These are phyloP conservation scores for Hypoxylon sp. DNA, from an alignment of 2,329 filamentous ascomycete genomes.

Conservation along the genomic window DNA sequence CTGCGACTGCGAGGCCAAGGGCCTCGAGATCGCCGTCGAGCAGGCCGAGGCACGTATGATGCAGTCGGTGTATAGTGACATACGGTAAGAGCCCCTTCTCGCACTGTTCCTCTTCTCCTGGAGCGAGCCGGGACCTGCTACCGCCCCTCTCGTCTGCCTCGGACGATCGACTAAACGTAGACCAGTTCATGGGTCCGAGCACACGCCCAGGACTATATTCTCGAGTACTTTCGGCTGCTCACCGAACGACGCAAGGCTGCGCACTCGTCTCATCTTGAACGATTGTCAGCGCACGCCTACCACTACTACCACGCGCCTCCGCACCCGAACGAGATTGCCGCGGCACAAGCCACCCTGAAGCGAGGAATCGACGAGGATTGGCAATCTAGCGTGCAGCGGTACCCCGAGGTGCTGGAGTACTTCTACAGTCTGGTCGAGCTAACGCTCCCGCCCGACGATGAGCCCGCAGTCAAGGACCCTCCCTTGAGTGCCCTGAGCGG, in stretches of 20 bases:
- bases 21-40: conserved; percentile 67
- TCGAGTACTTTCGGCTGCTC: conserved; percentile 69
- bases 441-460: conserved; percentile 68
- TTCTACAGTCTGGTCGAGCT: conserved; percentile 77
- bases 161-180: conserved; percentile 31
- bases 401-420: conserved; percentile 83
- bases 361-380: conserved; percentile 81
- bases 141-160: conserved; percentile 4
- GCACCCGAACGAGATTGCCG: conserved; percentile 68
- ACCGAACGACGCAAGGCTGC: conserved; percentile 67
- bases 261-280: conserved; percentile 64
- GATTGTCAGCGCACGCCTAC: conserved; percentile 62
- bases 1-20: conserved; percentile 73
- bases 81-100: conserved; percentile 58
- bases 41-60: conserved; percentile 72
- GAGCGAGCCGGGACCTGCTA: conserved; percentile 8
- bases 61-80: conserved; percentile 67
- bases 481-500: conserved; percentile 63
- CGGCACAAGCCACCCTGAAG: conserved; percentile 72
- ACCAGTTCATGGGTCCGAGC: conserved; percentile 68
- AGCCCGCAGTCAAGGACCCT: conserved; percentile 65
- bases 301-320: conserved; percentile 66
- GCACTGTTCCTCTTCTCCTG: conserved; percentile 12
- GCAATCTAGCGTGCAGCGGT: conserved; percentile 76
- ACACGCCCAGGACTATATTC: conserved; percentile 73